phyloP scores from a whole-genome alignment of 169 alveolate genomes.

The Cyclospora cayetanensis region DNA sequence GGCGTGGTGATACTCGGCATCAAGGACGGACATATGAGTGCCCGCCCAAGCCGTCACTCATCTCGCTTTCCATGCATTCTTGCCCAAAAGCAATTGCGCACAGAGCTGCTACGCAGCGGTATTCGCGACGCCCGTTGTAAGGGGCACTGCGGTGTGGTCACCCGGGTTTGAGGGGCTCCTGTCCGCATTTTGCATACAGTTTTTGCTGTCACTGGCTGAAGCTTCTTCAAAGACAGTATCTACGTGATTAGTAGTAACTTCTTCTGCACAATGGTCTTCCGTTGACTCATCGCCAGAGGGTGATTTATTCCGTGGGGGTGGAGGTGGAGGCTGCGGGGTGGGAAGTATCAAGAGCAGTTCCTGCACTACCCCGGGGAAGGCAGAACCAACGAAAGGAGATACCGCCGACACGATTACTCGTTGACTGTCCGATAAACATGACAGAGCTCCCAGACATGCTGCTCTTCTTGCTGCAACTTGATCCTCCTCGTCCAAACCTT shows the following conservation, averaged over 20 bases:
- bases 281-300: not conserved
- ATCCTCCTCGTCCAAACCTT: not conserved
- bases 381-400: conserved; percentile 30
- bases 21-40: too few relatives aligned
- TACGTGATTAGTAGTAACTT: not conserved
- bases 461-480: not conserved
- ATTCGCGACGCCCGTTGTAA: too few relatives aligned
- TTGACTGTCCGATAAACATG: conserved; percentile 53
- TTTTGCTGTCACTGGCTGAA: too few relatives aligned
- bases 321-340: conserved; percentile 59
- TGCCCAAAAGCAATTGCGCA: too few relatives aligned
- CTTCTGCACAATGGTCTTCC: not conserved
- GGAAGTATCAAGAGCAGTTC: conserved; percentile 35
- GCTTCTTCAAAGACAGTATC: not conserved
- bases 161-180: too few relatives aligned
- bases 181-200: too few relatives aligned
- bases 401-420: conserved; percentile 26
- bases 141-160: too few relatives aligned
- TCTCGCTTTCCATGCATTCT: too few relatives aligned
- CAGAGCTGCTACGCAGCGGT: too few relatives aligned
- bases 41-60: too few relatives aligned
- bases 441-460: conserved; percentile 22
- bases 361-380: conserved; percentile 3
- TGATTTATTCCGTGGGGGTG: conserved; percentile 12
- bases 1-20: too few relatives aligned